phyloP scores from a whole-genome alignment of 768 basidiomycete genomes.

The Leucosporidium creatinivorum region DNA sequence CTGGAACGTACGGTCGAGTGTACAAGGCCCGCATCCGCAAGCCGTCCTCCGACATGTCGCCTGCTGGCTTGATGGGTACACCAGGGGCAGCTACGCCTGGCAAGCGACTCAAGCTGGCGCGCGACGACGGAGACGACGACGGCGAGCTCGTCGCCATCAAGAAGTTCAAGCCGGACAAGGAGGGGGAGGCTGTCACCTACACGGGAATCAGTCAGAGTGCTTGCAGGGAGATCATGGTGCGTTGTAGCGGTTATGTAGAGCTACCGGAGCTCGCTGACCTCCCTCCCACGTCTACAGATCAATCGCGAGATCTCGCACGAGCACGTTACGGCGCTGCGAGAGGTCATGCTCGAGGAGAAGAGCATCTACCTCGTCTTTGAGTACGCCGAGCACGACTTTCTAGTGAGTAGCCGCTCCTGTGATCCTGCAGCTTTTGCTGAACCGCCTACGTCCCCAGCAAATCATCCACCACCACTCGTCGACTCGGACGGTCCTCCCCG shows the following conservation, averaged over 20 bases:
- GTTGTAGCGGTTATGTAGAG: constrained; percentile 38
- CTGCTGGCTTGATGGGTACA: constrained; percentile 35
- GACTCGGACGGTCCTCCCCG: constrained; percentile 65
- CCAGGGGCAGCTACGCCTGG: constrained; percentile 46
- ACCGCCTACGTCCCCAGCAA: constrained; percentile 56
- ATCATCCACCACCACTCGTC: constrained; percentile 97
- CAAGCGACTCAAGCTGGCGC: constrained; percentile 42
- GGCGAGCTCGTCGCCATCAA: constrained; percentile 85
- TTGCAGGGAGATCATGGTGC: constrained; percentile 87
- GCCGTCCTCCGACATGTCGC: constrained; percentile 33
- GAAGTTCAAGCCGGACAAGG: constrained; percentile 99
- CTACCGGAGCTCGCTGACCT: constrained; percentile 11
- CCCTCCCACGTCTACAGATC: constrained; percentile 48
- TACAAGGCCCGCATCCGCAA: constrained; percentile 68
- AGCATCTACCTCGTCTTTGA: constrained; percentile 99
- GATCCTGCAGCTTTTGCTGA: not conserved
- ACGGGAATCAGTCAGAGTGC: constrained; percentile 98
- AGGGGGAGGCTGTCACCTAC: constrained; percentile 82
- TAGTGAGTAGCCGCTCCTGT: constrained; percentile 51
- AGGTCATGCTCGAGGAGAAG: constrained; percentile 95
- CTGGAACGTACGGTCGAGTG: constrained; percentile 91
- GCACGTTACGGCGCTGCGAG: constrained; percentile 81
- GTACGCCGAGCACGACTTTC: constrained; percentile 96
- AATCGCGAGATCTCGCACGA: constrained; percentile 85
- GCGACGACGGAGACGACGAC: constrained; percentile 51